Conservation (phyloP, 352 stramenopile species). For the Pythium scleroteichum region DNA sequence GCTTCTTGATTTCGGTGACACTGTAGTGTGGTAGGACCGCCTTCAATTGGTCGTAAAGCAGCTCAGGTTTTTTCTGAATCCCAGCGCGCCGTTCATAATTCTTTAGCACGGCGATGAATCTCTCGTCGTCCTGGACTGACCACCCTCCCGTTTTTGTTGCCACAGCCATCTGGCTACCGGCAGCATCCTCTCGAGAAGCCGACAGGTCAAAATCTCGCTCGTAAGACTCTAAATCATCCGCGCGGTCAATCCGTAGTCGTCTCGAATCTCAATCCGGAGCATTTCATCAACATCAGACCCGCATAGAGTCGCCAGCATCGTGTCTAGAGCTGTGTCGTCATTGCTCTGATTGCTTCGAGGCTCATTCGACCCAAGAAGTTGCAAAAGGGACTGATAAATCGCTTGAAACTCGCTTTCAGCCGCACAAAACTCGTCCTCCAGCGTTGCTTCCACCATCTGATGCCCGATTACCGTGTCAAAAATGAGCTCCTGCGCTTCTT, state of each 20-base stretch:
- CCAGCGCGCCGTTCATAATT: slow-evolving; percentile 41
- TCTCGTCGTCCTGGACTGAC: slow-evolving; percentile 49
- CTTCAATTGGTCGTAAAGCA: slow-evolving; percentile 63
- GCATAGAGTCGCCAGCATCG: slow-evolving; percentile 2
- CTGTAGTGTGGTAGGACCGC: slow-evolving; percentile 43
- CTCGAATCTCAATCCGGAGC: slow-evolving; percentile 43
- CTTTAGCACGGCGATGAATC: slow-evolving; percentile 57
- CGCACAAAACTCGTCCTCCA: slow-evolving; percentile 50
- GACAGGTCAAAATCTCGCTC: slow-evolving; percentile 41
- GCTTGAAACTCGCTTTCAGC: slow-evolving; percentile 43
- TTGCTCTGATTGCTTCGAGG: slow-evolving; percentile 12
- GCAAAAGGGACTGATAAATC: slow-evolving; percentile 36
- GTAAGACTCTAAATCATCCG: slow-evolving; percentile 36
- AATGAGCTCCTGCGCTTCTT: slow-evolving; percentile 45
- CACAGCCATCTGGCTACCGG: slow-evolving; percentile 38
- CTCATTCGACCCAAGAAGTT: slow-evolving; percentile 22
- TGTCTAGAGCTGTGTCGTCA: slow-evolving; percentile 14
- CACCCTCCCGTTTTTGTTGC: slow-evolving; percentile 46
- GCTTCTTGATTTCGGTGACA: slow-evolving; percentile 42
- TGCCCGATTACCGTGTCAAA: slow-evolving; percentile 73
- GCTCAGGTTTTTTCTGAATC: slow-evolving; percentile 40
- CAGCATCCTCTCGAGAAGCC: slow-evolving; percentile 35
- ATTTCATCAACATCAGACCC: slow-evolving; percentile 39
- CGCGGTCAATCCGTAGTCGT: slow-evolving; percentile 35
- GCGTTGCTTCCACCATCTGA: slow-evolving; percentile 58